Evolutionary conservation across 148 eudicot genomes (phyloP), one percentile per base, ranked within the genome.

Genomic region (Rhododendron vialii): DNA sequence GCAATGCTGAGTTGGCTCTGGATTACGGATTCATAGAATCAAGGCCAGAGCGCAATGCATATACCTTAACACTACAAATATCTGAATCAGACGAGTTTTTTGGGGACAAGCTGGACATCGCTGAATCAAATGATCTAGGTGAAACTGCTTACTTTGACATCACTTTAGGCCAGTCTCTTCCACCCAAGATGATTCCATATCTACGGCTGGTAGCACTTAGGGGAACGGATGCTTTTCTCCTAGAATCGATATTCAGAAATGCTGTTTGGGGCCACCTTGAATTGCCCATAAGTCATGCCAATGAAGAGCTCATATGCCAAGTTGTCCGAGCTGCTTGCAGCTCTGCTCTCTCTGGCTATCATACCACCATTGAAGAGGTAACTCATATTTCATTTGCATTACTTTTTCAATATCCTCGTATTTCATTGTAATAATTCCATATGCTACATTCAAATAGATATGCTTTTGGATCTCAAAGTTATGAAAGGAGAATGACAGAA

Each of bases 41-140:
- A 65, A 91, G 89, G 71, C 50, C 95, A 85, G 92, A 89, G 80
- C 93, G 98, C 57, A 92, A 93, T 69, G 88, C 95, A 43, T 95
- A 92, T 88, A 97, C 99, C 83, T 79, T 97, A 35, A 97, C 98
- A 8, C 85, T 97, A 51, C 93, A 94, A 88, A 97, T 97, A 83
- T 92, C 98, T 5, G 95, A 94, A 82, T 93, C 96, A 22, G 99
- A 97, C 83, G 91, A 92, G 3, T 94, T 92, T 88, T 94, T 81
- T 38, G 98, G 92, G 38, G 99, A 97, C 93, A 97, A 97, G 91
- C 91, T 97, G 86, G 98, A 97, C 84, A 91, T 97, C 85, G 99
- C 98, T 12, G 98, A 97, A 90, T 69, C 89, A 17, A 97, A 97
- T 69, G 95, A 96, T 77, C 67, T 94, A 65, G 93, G 94, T 57